These are phyloP conservation scores for Grosmannia clavigera DNA, from an alignment of 2,329 filamentous ascomycete species.

Conservation along the genomic window DNA sequence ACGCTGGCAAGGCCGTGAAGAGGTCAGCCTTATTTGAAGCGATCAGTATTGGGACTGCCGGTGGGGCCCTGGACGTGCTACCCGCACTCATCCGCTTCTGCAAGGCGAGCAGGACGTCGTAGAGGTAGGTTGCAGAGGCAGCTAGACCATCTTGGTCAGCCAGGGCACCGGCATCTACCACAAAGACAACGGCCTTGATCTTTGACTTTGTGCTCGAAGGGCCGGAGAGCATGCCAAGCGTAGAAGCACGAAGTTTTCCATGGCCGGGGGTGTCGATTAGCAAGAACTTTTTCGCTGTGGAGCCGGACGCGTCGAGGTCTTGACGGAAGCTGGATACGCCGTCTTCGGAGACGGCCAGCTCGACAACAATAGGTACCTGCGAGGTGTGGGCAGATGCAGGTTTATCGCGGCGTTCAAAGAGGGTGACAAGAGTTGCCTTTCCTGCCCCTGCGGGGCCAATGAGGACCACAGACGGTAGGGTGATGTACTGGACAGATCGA, in stretches of 20 bases:
- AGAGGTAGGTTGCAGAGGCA: conserved; percentile 70
- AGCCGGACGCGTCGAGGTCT: conserved; percentile 42
- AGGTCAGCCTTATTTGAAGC: conserved; percentile 94
- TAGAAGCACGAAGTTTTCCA: conserved; percentile 73
- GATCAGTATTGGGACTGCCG: conserved; percentile 61
- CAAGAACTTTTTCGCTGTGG: conserved; percentile 55
- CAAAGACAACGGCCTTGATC: conserved; percentile 66
- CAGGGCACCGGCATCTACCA: conserved; percentile 73
- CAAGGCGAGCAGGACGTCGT: conserved; percentile 73
- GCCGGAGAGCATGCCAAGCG: conserved; percentile 37
- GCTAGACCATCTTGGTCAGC: conserved; percentile 46
- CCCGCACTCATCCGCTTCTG: conserved; percentile 48
- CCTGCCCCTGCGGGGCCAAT: conserved; percentile 71
- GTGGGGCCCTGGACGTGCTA: conserved; percentile 36
- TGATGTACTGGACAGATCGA: conserved; percentile 50
- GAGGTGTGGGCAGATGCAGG: conserved; percentile 40
- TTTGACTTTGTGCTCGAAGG: conserved; percentile 19
- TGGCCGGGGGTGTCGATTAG: conserved; percentile 89
- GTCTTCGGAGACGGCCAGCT: conserved; percentile 41
- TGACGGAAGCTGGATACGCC: conserved; percentile 33
- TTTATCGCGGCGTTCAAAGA: conserved; percentile 46
- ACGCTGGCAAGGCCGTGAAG: conserved; percentile 78
- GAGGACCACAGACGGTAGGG: conserved; percentile 65
- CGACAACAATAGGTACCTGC: conserved; percentile 36
- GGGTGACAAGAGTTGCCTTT: conserved; percentile 78